Evolutionary conservation across 192 early-diverging fungal genomes (phyloP), one percentile per base, ranked within the genome.

Genomic region (Rhizophagus prolifer): DNA sequence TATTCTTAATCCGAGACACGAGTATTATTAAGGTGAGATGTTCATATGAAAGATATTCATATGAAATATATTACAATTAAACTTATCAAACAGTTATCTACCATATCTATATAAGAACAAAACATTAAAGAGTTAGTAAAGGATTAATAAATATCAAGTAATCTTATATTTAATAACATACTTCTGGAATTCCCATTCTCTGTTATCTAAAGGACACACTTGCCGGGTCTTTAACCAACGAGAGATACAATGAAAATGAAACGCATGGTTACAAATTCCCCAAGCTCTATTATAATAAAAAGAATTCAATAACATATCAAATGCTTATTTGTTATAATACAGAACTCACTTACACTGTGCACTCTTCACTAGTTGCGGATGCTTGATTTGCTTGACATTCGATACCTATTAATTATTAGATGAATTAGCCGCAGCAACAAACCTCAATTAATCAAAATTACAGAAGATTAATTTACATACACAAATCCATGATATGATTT

Each of bases 401-500:
- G 64, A 97, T 97, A 80, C 92, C 93, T 94, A 9, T 66, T 0
- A 44, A 44, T 36, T 14, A 34, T 66, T 34, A 66, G 14, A 41
- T n/a, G 38, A 19, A 41, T 67, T 21, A 59, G 72, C 36, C 36
- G 0, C 7, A 8, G 36, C 36, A 38, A 5, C 36, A 38, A 38
- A 38, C 36, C 36, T 38, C 7, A 3, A 8, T 8, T 8, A 38
- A 46, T 2, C 50, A 30, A 38, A 70, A 13, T 38, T 44, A 78
- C 28, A 71, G 28, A 75, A 64, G 14, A 38, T 36, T 36, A 5
- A 36, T 2, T 38, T 34, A 72, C 88, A 78, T 86, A 92, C 97
- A 99, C 66, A 96, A 89, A 80, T 99, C 97, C 97, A 99, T 99
- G 84, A 96, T 99, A 85, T 99, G 96, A 85, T 99, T 99, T 80